These are phyloP conservation scores for Leccinum fibrillosum DNA, from an alignment of 768 basidiomycete genomes.

Conservation along the genomic window DNA sequence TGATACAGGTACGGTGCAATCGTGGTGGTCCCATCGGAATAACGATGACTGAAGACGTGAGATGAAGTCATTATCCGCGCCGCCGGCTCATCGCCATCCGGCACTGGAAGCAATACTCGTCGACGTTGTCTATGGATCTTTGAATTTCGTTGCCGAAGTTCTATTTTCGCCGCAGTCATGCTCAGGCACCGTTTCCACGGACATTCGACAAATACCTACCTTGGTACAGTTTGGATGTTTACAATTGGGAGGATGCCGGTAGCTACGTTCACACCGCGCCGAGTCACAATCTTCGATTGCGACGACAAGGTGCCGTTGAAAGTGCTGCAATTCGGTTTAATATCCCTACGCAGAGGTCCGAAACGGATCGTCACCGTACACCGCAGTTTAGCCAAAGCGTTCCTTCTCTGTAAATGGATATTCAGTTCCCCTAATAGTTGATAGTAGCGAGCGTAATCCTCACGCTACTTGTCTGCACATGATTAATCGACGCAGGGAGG, in stretches of 20 bases:
- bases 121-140: slow-evolving; percentile 63
- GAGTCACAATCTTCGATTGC: slow-evolving; percentile 77
- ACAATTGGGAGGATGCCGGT: slow-evolving; percentile 56
- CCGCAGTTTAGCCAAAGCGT: slow-evolving; percentile 72
- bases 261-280: slow-evolving; percentile 58
- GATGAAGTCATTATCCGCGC: slow-evolving; percentile 11
- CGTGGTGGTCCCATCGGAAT: slow-evolving; percentile 14
- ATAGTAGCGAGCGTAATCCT: slow-evolving; percentile 29
- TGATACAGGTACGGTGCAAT: slow-evolving; percentile 29
- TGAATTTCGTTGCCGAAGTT: slow-evolving; percentile 68
- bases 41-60: slow-evolving; percentile 2
- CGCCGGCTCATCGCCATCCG: slow-evolving; percentile 50
- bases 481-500: slow-evolving; percentile 1
- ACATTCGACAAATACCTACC: slow-evolving; percentile 39
- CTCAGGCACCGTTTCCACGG: slow-evolving; percentile 11
- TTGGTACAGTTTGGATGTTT: slow-evolving; percentile 50
- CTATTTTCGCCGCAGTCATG: slow-evolving; percentile 33
- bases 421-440: background rate
- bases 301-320: slow-evolving; percentile 70
- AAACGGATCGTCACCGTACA: slow-evolving; percentile 38
- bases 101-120: slow-evolving; percentile 71
- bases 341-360: background rate
- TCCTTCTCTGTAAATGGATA: slow-evolving; percentile 53
- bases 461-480: slow-evolving; percentile 82
- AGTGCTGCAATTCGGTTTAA: slow-evolving; percentile 50